phyloP scores from a whole-genome alignment of 2,329 filamentous ascomycete genomes.

The Apiospora marii region DNA sequence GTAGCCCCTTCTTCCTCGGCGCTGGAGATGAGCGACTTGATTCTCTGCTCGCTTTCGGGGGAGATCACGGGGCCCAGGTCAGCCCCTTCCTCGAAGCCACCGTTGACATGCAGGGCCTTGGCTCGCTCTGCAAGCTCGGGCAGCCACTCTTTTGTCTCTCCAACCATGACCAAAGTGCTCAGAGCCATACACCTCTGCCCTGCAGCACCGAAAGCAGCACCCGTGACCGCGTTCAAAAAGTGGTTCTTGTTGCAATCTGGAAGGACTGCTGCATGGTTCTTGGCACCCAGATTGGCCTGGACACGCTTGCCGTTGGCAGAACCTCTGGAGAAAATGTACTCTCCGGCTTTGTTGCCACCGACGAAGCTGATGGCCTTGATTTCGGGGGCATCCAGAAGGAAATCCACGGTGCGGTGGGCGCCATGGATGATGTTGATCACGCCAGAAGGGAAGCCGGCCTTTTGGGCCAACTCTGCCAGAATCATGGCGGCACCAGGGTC shows the following conservation, averaged over 20 bases:
- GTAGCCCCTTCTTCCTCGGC: constrained; percentile 84
- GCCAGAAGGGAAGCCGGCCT: constrained; percentile 83
- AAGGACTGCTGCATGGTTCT: constrained; percentile 86
- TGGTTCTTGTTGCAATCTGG: constrained; percentile 93
- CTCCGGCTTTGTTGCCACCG: constrained; percentile 85
- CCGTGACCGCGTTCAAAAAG: constrained; percentile 83
- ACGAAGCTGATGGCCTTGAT: constrained; percentile 92
- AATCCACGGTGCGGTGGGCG: constrained; percentile 81
- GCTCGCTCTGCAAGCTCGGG: constrained; percentile 79
- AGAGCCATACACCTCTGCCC: constrained; percentile 89
- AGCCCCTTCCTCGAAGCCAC: constrained; percentile 81
- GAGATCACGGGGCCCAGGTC: constrained; percentile 86
- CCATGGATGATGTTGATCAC: constrained; percentile 87
- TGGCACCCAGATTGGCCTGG: constrained; percentile 86
- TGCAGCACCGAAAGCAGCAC: constrained; percentile 84
- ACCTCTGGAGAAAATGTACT: constrained; percentile 83
- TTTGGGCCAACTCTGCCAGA: constrained; percentile 78
- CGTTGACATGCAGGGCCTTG: constrained; percentile 76
- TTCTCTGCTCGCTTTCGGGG: constrained; percentile 79
- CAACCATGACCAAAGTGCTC: constrained; percentile 83
- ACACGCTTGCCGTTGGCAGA: constrained; percentile 89
- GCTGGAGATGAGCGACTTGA: constrained; percentile 77
- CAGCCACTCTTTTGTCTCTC: constrained; percentile 85
- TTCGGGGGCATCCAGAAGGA: constrained; percentile 82
- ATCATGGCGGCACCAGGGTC: constrained; percentile 88